Evolutionary conservation across 1,284 basidiomycete genomes (phyloP).

Genomic region (Cystobasidiaceae sp.): DNA sequence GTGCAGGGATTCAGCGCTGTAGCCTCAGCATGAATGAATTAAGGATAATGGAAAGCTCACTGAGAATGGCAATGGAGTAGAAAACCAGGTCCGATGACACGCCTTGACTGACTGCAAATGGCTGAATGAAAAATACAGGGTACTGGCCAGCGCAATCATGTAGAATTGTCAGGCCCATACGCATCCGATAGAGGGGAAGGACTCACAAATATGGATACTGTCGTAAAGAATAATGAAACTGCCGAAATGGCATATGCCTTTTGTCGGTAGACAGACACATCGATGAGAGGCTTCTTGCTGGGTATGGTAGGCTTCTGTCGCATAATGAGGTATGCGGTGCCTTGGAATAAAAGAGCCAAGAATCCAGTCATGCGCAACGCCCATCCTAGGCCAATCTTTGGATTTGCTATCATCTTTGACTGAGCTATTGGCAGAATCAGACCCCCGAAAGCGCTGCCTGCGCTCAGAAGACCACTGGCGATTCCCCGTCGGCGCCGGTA

Average conservation of each 20-base stretch:
- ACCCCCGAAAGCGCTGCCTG: conserved; percentile 26
- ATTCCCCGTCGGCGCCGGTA: conserved; percentile 23
- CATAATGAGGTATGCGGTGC: conserved; percentile 10
- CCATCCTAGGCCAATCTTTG: conserved; percentile 21
- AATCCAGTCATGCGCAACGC: conserved; percentile 21
- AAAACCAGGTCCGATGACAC: conserved; percentile 8
- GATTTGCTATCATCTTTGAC: conserved; percentile 25
- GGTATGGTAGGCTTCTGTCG: conserved; percentile 23
- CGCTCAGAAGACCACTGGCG: conserved; percentile 20
- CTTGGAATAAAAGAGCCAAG: conserved; percentile 14
- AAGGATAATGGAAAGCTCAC: not conserved
- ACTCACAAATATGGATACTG: conserved; percentile 22
- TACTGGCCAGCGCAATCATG: not conserved
- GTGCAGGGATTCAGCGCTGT: not conserved
- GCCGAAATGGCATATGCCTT: conserved; percentile 5
- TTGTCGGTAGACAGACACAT: conserved; percentile 25
- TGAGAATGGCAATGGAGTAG: conserved; percentile 27
- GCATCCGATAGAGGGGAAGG: not conserved
- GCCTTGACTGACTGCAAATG: conserved; percentile 20
- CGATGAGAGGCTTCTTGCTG: conserved; percentile 14
- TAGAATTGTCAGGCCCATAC: not conserved
- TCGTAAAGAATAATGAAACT: conserved; percentile 15
- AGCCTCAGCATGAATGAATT: not conserved
- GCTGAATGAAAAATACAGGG: conserved; percentile 29
- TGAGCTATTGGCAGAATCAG: conserved; percentile 22